Evolutionary conservation across 345 rosid species (phyloP).

Genomic region (Populus alba): DNA sequence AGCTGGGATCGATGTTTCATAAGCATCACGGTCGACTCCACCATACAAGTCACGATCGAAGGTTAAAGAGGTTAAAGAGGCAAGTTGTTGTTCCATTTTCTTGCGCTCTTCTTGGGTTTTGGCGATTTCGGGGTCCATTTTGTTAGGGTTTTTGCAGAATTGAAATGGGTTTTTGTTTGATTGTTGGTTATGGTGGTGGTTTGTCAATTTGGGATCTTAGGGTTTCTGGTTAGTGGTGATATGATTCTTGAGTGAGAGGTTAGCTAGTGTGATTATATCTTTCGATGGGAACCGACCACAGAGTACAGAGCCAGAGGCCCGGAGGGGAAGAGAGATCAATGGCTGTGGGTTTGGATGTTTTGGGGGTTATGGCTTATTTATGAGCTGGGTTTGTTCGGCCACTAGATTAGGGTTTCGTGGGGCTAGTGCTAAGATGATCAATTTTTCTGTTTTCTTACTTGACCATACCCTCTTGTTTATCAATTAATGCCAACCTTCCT

Average conservation of each 20-base stretch:
- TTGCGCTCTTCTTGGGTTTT: constrained; percentile 78
- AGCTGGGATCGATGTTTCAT: constrained; percentile 68
- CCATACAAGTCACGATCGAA: constrained; percentile 84
- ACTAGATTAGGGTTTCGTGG: not conserved
- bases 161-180: not conserved
- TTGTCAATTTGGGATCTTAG: not conserved
- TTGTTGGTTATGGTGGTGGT: not conserved
- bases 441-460: not conserved
- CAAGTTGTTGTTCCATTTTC: constrained; percentile 70
- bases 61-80: constrained; percentile 62
- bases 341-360: not conserved
- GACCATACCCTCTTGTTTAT: too few relatives aligned
- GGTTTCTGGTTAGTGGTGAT: not conserved
- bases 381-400: not conserved
- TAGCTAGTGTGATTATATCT: not conserved
- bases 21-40: constrained; percentile 59
- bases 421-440: not conserved
- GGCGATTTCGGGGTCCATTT: constrained; percentile 71
- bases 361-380: not conserved
- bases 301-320: too few relatives aligned
- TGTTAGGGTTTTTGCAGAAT: not conserved
- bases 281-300: not conserved
- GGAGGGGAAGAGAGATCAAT: not conserved
- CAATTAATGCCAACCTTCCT: too few relatives aligned
- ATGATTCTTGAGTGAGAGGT: not conserved